Conservation (phyloP, 164 flowering plant genomes). For the Houttuynia cordata region DNA sequence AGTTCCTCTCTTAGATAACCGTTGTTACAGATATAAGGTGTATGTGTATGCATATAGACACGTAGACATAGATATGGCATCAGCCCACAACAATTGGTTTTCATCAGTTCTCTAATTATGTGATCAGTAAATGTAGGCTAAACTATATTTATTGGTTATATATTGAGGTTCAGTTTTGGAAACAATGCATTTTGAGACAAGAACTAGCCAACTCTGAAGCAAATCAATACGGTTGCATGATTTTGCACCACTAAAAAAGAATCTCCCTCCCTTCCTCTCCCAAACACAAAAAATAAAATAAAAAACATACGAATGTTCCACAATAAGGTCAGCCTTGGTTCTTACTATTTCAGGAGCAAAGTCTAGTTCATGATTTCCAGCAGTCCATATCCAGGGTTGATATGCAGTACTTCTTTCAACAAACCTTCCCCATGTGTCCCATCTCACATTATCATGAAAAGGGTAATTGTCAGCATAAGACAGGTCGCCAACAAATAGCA, state of each 20-base stretch:
- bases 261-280: no score
- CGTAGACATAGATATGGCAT: background rate
- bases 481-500: conserved; percentile 28
- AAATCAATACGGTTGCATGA: background rate
- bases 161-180: no score
- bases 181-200: no score
- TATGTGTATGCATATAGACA: background rate
- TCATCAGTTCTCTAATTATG: no score
- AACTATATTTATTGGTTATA: no score
- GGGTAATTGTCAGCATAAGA: conserved; percentile 30
- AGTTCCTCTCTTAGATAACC: no score
- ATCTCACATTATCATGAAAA: conserved; percentile 18
- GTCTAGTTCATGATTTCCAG: conserved; percentile 34
- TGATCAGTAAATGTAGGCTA: no score
- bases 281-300: background rate
- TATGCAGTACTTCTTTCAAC: conserved; percentile 28
- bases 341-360: conserved; percentile 28
- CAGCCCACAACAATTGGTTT: background rate
- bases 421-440: conserved; percentile 35
- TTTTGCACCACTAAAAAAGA: background rate
- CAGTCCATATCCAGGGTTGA: conserved; percentile 39
- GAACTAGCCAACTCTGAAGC: background rate
- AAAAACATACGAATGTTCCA: background rate
- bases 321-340: background rate
- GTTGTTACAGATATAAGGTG: no score